These are phyloP conservation scores for Pleurotus ostreatus DNA, from an alignment of 768 basidiomycete genomes.

Conservation along the genomic window DNA sequence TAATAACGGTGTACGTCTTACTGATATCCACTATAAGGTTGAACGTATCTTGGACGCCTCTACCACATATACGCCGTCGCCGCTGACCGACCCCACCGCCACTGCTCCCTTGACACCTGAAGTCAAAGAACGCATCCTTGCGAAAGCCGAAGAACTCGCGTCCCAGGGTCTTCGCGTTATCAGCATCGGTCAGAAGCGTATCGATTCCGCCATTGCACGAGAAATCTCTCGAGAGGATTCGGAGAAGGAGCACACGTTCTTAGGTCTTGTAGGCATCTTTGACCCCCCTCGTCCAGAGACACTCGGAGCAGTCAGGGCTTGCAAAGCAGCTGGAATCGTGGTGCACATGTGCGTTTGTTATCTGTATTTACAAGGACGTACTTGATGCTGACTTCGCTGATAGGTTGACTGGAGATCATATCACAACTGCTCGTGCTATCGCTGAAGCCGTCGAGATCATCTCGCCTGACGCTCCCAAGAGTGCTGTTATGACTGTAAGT, in stretches of 20 bases:
- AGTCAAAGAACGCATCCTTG: conserved; percentile 15
- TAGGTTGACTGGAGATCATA: conserved; percentile 53
- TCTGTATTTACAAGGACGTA: background rate
- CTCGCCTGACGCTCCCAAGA: conserved; percentile 32
- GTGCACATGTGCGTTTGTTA: conserved; percentile 30
- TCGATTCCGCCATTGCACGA: conserved; percentile 19
- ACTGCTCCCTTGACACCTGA: conserved; percentile 25
- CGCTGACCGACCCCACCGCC: conserved; percentile 15
- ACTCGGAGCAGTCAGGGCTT: conserved; percentile 44
- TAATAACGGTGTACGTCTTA: background rate
- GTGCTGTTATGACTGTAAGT: conserved; percentile 39
- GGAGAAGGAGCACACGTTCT: conserved; percentile 43
- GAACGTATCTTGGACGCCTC: conserved; percentile 51
- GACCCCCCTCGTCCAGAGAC: conserved; percentile 57
- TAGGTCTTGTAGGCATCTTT: conserved; percentile 51
- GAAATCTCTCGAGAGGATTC: conserved; percentile 36
- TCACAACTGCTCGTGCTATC: conserved; percentile 52
- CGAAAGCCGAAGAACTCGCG: conserved; percentile 29
- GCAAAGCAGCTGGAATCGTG: conserved; percentile 49
- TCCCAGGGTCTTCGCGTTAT: conserved; percentile 38
- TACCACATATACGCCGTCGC: conserved; percentile 24
- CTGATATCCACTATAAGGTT: conserved; percentile 21
- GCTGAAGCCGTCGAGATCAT: conserved; percentile 46
- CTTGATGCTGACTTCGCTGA: conserved; percentile 7
- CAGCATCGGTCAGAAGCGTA: conserved; percentile 26